Base-by-base conservation (phyloP, 2,329 filamentous ascomycete genomes). In the Emergomyces orientalis region DNA sequence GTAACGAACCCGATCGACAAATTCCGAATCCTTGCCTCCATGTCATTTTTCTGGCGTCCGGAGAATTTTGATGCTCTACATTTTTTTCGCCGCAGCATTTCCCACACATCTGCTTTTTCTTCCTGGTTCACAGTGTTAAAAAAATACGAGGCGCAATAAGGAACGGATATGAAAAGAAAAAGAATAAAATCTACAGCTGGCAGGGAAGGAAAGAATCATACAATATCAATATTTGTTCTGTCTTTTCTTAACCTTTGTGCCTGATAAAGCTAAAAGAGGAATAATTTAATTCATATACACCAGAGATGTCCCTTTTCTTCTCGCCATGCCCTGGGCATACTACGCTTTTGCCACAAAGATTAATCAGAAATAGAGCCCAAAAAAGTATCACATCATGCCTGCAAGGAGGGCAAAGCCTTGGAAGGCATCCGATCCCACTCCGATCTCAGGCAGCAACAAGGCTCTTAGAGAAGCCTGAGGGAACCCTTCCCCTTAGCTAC, bases 11-110 rank as follows among this genome's bases (percentile, higher is more conserved):
- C 22, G 39, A 59, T 59, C 56, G 22, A 59, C 39, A 41, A 59
- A 47, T 45, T 45, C 17, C 25, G 30, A 45, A 14, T 41, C 11
- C 47, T 59, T 11, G 13, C 22, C 13, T 34, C 47, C 39, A 47
- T 59, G 22, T 47, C 39, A 47, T 59, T 13, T 47, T 45, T 59
- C 56, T 59, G 56, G 56, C 41, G 56, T 59, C 25, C 56, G 56
- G 54, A 41, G 19, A 25, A 5, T 27, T 56, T 39, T 56, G 22
- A 25, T 13, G 25, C 8, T 37, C 32, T 34, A 37, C 19, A 32
- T 34, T 22, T 7, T 39, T 14, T 19, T 39, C n/a, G 19, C 17
- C 34, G 19, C 30, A 37, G 30, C n/a, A 25, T 56, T 39, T 25
- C 17, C 32, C n/a, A 22, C 30, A 11, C 32, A 6, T 41, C 54